Base-by-base conservation (phyloP, 495 filamentous ascomycete species). In the Annulohypoxylon maeteangense region DNA sequence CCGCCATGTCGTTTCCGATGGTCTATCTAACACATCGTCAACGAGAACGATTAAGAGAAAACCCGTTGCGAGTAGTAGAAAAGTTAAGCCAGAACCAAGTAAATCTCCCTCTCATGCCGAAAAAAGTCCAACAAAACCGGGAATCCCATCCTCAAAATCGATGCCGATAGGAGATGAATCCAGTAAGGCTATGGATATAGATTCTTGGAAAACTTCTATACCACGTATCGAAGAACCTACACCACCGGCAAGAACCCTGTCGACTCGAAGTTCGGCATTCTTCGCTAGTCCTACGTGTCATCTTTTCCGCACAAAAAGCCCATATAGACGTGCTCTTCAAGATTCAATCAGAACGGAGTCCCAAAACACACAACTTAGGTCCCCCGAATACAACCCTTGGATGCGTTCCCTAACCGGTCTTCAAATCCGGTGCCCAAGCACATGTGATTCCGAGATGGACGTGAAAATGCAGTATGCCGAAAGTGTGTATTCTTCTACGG, bases 311-410 rank as follows among this genome's bases (percentile, higher is more conserved):
- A 85, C 82, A 4, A 75, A 79, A 32, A 89, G 88, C 68, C 87
- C 88, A 12, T 90, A 82, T 72, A 84, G 84, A 40, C 83, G 83
- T 23, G 85, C 82, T 16, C 70, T 88, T 71, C 79, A 75, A 70
- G 78, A 78, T 38, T 76, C 71, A 6, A 87, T 83, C 55, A 68
- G 77, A 54, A 71, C 76, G 12, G 72, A 77, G 40, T 50, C 77
- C 4, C 68, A 71, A 14, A 67, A 36, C 74, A 63, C 62, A 74
- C 70, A 53, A 3, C 16, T 55, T 0, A 65, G 51, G 56, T 70
- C 44, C 62, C 71, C 75, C 3, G 83, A 85, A 27, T 86, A 81
- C 78, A 81, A 85, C 62, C 76, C 83, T 56, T 86, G 84, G 84
- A 79, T 86, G 78, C 79, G 78, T 23, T 82, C 82, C 4, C 65